Percentiles rank a stretch among this genome's conserved stretches.
Conservation (phyloP, 2,329 filamentous ascomycete genomes). For the Tolypocladium amazonense region DNA sequence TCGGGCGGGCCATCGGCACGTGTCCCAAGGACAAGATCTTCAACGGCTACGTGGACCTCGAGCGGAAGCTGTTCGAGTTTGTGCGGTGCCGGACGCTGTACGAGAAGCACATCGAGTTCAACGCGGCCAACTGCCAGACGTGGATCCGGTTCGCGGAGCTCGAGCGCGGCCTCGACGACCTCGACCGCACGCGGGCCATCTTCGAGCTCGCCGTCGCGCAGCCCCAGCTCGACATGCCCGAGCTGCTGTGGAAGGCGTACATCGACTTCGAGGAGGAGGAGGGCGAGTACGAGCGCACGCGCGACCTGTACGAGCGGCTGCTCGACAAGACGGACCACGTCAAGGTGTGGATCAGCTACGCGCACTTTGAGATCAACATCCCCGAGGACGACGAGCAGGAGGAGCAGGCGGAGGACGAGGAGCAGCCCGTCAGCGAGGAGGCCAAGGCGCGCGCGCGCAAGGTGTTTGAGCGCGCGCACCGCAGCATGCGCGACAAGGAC, state of each 20-base stretch:
- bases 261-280: constrained; percentile 98
- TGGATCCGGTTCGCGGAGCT: constrained; percentile 97
- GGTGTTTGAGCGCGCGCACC: constrained; percentile 78
- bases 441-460: constrained; percentile 74
- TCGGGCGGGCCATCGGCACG: constrained; percentile 85
- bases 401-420: constrained; percentile 48
- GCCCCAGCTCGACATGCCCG: constrained; percentile 85
- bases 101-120: constrained; percentile 90
- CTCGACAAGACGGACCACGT: constrained; percentile 94
- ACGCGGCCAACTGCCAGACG: constrained; percentile 78
- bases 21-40: constrained; percentile 95
- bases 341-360: constrained; percentile 98
- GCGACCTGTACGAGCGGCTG: constrained; percentile 78
- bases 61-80: constrained; percentile 92
- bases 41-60: constrained; percentile 84
- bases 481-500: constrained; percentile 77
- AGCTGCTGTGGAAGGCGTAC: constrained; percentile 94
- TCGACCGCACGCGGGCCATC: constrained; percentile 79
- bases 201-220: constrained; percentile 85
- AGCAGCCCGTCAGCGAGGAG: constrained; percentile 64
- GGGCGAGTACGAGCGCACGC: constrained; percentile 75
- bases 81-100: constrained; percentile 82
- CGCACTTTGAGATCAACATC: constrained; percentile 95
- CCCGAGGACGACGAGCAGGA: constrained; percentile 54
- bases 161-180: constrained; percentile 81